These are phyloP conservation scores for Amauroascus verrucosus DNA, from an alignment of 2,329 filamentous ascomycete genomes.

Conservation along the genomic window DNA sequence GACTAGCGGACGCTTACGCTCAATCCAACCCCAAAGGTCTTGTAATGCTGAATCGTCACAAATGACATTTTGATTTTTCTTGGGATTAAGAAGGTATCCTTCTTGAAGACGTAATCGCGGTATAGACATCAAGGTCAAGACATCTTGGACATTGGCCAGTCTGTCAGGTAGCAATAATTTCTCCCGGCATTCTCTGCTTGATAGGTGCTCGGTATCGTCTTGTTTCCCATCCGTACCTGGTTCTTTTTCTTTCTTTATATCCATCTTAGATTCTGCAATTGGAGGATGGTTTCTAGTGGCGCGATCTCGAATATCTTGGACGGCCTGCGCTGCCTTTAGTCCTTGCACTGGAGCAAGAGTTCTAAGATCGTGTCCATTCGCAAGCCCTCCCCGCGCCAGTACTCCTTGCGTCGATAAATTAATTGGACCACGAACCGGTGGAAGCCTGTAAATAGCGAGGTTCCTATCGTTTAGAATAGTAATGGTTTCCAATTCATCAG, in stretches of 20 bases:
- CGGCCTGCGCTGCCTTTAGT: constrained; percentile 24
- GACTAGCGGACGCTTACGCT: constrained; percentile 30
- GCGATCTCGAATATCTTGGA: constrained; percentile 24
- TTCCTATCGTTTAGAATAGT: constrained; percentile 44
- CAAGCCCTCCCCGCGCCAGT: constrained; percentile 25
- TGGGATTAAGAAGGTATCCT: constrained; percentile 45
- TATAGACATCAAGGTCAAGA: constrained; percentile 34
- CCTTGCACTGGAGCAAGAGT: constrained; percentile 26
- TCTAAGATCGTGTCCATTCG: constrained; percentile 18
- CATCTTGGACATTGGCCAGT: constrained; percentile 29
- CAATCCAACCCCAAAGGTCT: constrained; percentile 50
- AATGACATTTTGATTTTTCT: constrained; percentile 46
- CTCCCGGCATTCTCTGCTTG: constrained; percentile 33
- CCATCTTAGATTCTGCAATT: neutral
- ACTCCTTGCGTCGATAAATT: constrained; percentile 30
- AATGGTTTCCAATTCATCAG: constrained; percentile 43
- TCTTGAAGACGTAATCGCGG: constrained; percentile 43
- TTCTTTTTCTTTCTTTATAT: neutral
- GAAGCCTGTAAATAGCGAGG: constrained; percentile 42
- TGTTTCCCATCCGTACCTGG: neutral
- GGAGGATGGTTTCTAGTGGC: neutral
- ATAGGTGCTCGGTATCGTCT: constrained; percentile 20
- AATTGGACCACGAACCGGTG: constrained; percentile 32
- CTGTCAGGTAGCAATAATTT: constrained; percentile 25
- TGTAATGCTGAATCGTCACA: constrained; percentile 47